A percentile compares a stretch with the other conserved stretches of the same genome.
Evolutionary conservation across 208 protist species (phyloP).

Genomic region (Trypanosoma congolense): DNA sequence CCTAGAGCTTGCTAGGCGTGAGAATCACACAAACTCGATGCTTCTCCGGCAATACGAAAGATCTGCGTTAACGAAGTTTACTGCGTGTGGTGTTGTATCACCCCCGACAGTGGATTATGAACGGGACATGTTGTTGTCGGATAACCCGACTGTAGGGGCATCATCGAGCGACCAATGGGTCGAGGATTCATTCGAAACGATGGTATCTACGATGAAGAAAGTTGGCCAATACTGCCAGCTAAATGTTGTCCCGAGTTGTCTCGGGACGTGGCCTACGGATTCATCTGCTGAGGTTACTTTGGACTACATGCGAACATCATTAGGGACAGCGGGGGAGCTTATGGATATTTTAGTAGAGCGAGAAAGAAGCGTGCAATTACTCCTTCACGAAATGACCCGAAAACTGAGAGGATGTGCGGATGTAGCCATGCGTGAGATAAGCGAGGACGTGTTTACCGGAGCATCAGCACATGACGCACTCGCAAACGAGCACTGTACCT

Average conservation of each 20-base stretch:
- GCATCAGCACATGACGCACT: not conserved
- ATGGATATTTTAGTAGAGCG: slow-evolving; percentile 6
- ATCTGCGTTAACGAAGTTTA: slow-evolving; percentile 28
- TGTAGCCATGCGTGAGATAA: not conserved
- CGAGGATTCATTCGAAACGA: slow-evolving; percentile 5
- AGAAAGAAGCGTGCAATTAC: slow-evolving; percentile 1
- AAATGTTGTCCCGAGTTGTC: slow-evolving; percentile 10
- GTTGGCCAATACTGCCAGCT: slow-evolving; percentile 12
- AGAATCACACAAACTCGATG: slow-evolving; percentile 37
- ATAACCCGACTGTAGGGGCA: not conserved
- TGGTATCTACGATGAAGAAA: slow-evolving; percentile 15
- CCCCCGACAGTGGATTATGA: slow-evolving; percentile 24
- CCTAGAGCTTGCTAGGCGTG: slow-evolving; percentile 38
- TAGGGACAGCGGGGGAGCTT: slow-evolving; percentile 10
- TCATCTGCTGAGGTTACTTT: slow-evolving; percentile 15
- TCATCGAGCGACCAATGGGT: slow-evolving; percentile 15
- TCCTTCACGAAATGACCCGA: slow-evolving; percentile 8
- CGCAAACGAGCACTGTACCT: slow-evolving; percentile 4
- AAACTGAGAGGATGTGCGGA: slow-evolving; percentile 1
- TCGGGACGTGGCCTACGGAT: slow-evolving; percentile 2
- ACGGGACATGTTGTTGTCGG: slow-evolving; percentile 10
- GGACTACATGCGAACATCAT: slow-evolving; percentile 16
- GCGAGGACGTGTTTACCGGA: not conserved
- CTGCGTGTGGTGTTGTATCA: slow-evolving; percentile 36
- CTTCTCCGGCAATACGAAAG: slow-evolving; percentile 50